Percentiles rank a stretch among this genome's conserved stretches.
Evolutionary conservation across 1,284 basidiomycete genomes (phyloP).

Genomic region (Melampsora larici-populina): DNA sequence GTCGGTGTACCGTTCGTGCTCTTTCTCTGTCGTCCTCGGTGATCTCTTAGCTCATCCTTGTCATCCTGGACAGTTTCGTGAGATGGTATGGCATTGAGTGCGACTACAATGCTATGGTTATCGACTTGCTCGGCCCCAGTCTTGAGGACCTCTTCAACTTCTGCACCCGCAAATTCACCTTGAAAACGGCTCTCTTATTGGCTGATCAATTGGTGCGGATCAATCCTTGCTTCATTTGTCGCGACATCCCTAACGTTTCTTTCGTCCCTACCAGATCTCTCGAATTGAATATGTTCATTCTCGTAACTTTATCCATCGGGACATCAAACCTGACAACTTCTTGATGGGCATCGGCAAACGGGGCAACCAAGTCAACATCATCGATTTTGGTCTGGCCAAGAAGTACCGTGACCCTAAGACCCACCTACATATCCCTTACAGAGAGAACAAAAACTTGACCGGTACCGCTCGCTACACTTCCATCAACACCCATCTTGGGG

Average conservation of each 20-base stretch:
- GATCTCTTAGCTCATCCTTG: not conserved
- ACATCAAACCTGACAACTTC: slow-evolving; percentile 99
- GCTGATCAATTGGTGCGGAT: slow-evolving; percentile 82
- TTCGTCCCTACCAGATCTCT: slow-evolving; percentile 67
- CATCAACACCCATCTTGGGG: slow-evolving; percentile 97
- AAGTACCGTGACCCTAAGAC: slow-evolving; percentile 99
- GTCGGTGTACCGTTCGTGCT: slow-evolving; percentile 70
- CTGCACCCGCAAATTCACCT: slow-evolving; percentile 95
- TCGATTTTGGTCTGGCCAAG: slow-evolving; percentile 98
- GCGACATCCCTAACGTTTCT: slow-evolving; percentile 10
- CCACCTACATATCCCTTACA: slow-evolving; percentile 97
- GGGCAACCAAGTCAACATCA: slow-evolving; percentile 98
- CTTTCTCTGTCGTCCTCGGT: slow-evolving; percentile 19
- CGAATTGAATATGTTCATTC: slow-evolving; percentile 99
- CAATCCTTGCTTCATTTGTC: slow-evolving; percentile 22
- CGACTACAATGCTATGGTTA: slow-evolving; percentile 99
- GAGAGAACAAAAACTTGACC: slow-evolving; percentile 99
- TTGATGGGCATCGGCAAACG: slow-evolving; percentile 99
- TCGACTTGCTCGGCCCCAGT: slow-evolving; percentile 94
- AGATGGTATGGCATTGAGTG: slow-evolving; percentile 98
- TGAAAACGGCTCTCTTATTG: slow-evolving; percentile 94
- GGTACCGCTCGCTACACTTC: slow-evolving; percentile 99
- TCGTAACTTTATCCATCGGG: slow-evolving; percentile 98
- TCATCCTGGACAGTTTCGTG: slow-evolving; percentile 48
- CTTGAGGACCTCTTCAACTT: slow-evolving; percentile 99